phyloP scores from a whole-genome alignment of 345 rosid genomes.

The Lepidium aucheri region DNA sequence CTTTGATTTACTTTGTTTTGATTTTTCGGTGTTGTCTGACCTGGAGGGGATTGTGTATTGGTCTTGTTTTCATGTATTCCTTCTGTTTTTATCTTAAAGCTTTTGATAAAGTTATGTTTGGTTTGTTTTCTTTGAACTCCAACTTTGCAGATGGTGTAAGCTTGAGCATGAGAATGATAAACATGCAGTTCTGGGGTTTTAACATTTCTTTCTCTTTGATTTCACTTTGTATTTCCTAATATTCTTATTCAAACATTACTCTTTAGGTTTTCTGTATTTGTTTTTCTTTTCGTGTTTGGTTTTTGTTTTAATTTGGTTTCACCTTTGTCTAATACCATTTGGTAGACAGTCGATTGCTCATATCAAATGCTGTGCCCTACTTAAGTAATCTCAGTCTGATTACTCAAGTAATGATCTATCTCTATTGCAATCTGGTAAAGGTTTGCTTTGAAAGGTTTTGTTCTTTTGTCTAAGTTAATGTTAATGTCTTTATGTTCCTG shows the following conservation, averaged over 20 bases:
- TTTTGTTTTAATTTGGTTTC: neutral
- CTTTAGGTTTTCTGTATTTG: neutral
- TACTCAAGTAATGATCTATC: neutral
- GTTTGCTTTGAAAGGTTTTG: neutral
- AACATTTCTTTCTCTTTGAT: neutral
- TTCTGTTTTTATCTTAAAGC: neutral
- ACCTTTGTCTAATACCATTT: neutral
- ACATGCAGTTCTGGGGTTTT: slow-evolving; percentile 27
- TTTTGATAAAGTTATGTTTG: slow-evolving; percentile 18
- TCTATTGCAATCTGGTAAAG: neutral
- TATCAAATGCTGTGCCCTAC: neutral
- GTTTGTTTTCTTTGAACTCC: slow-evolving; percentile 31
- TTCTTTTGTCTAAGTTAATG: neutral
- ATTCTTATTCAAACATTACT: neutral
- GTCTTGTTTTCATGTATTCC: neutral
- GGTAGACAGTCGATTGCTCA: neutral
- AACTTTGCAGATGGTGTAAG: slow-evolving; percentile 54
- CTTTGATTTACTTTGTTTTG: slow-evolving; percentile 8
- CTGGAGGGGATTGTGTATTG: neutral
- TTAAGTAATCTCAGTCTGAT: neutral
- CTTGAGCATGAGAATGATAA: slow-evolving; percentile 40
- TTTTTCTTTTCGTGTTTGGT: neutral
- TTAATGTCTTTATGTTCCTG: neutral
- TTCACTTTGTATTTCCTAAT: slow-evolving; percentile 1
- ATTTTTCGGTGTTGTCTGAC: neutral